Evolutionary conservation across 169 alveolate genomes (phyloP), one percentile per base, ranked within the genome.

Genomic region (Ophryocystis elektroscirrha): DNA sequence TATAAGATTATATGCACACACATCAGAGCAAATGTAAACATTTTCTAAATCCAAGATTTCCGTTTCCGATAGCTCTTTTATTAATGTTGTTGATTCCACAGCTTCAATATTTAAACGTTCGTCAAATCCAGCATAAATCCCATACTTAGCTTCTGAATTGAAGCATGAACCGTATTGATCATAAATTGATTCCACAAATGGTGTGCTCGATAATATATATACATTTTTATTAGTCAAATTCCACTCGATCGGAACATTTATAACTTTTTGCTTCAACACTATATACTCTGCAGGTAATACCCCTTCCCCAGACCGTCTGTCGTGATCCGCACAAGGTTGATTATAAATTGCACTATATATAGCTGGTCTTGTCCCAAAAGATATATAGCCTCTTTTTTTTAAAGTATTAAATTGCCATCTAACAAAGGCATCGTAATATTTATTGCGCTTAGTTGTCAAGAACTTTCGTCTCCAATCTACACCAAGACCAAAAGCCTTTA

Each of bases 301-400:
- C 15, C 93, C 93, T 67, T 88, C 96, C 15, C 94, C 96, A 1
- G 67, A 56, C 18, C 84, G 61, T 39, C 96, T 65, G 56, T 91
- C 98, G 57, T 93, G 98, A 65, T 94, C 99, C 4, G 98, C 96
- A 58, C 98, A 89, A 20, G 96, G 94, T 71, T 90, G 96, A 50
- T 78, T 84, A 55, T 89, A 95, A 18, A 72, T 63, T 23, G 80
- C 67, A 27, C 94, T 78, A 65, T 81, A 84, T 12, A 91, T 76
- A 1, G 95, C 69, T 23, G 85, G 88, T 48, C 96, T 71, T 67
- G 84, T 83, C 9, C 96, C 94, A 51, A 65, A 80, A 41, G 65
- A 63, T 2, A 84, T 59, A 36, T 76, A 61, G 37, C 68, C 76
- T 39, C 63, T 61, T 44, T 65, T 77, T 76, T 85, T 83, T 63